Evolutionary conservation across 176 grass and related monocot species (phyloP).

Genomic region (Ensete glaucum): DNA sequence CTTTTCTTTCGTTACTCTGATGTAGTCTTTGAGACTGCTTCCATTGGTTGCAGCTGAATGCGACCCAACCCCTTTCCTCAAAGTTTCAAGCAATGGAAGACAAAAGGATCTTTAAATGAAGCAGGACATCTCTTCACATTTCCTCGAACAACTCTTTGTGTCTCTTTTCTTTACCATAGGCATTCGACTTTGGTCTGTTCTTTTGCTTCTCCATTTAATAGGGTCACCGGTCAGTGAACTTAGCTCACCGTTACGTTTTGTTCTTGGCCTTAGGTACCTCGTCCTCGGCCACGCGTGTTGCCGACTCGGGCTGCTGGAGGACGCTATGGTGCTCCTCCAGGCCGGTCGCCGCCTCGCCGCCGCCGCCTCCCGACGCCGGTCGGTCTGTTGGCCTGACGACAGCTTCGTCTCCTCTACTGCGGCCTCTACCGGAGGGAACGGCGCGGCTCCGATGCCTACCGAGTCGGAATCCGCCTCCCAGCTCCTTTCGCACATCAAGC

Average conservation of each 20-base stretch:
- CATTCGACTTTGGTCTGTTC: too few relatives aligned
- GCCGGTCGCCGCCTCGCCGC: conserved; percentile 67
- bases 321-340: conserved; percentile 79
- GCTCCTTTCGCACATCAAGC: conserved; percentile 67
- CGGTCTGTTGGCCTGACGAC: conserved; percentile 67
- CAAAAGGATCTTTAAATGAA: too few relatives aligned
- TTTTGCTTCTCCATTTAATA: background rate
- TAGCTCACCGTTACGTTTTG: background rate
- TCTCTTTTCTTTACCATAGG: too few relatives aligned
- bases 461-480: conserved; percentile 61
- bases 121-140: background rate
- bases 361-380: conserved; percentile 75
- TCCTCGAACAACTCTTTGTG: background rate
- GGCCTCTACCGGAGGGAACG: background rate
- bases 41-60: too few relatives aligned
- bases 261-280: conserved; percentile 37
- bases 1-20: too few relatives aligned
- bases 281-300: conserved; percentile 79
- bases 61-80: too few relatives aligned
- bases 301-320: conserved; percentile 80
- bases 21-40: too few relatives aligned
- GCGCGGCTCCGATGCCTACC: conserved; percentile 24
- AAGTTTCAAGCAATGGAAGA: too few relatives aligned
- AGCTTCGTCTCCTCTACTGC: conserved; percentile 48
- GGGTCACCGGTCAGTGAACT: background rate